Conservation (phyloP, 768 basidiomycete species). For the Boletus subcaerulescens region DNA sequence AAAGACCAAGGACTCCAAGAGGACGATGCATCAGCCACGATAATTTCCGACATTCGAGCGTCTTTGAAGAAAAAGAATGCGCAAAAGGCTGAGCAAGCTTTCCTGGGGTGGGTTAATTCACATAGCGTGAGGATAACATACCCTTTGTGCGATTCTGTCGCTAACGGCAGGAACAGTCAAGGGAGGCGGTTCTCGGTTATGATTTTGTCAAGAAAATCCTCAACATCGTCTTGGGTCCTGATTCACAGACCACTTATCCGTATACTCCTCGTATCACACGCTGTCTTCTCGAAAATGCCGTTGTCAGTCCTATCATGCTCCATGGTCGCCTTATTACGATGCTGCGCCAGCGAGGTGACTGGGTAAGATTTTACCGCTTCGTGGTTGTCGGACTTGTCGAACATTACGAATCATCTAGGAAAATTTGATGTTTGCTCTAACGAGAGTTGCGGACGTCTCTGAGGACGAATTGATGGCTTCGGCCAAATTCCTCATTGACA, state of each 20-base stretch:
- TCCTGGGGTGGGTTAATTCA: conserved; percentile 57
- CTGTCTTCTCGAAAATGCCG: conserved; percentile 53
- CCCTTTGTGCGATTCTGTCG: not conserved
- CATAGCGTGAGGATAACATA: conserved; percentile 23
- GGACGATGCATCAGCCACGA: conserved; percentile 22
- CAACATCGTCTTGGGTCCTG: conserved; percentile 44
- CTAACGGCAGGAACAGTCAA: conserved; percentile 15
- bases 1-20: conserved; percentile 12
- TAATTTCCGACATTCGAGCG: conserved; percentile 38
- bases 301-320: conserved; percentile 62
- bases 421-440: conserved; percentile 49
- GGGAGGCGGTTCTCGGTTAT: conserved; percentile 33
- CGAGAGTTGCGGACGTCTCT: conserved; percentile 56
- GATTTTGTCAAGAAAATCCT: conserved; percentile 61
- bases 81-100: conserved; percentile 54
- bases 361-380: conserved; percentile 44
- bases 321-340: conserved; percentile 54
- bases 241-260: conserved; percentile 32
- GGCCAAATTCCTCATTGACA: conserved; percentile 43
- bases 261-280: conserved; percentile 58
- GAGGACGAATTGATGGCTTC: conserved; percentile 61
- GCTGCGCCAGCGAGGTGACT: conserved; percentile 57
- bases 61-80: conserved; percentile 44
- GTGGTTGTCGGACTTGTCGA: not conserved
- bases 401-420: conserved; percentile 18